Evolutionary conservation across 2,329 filamentous ascomycete species (phyloP).

Genomic region (Fusarium sp.): DNA sequence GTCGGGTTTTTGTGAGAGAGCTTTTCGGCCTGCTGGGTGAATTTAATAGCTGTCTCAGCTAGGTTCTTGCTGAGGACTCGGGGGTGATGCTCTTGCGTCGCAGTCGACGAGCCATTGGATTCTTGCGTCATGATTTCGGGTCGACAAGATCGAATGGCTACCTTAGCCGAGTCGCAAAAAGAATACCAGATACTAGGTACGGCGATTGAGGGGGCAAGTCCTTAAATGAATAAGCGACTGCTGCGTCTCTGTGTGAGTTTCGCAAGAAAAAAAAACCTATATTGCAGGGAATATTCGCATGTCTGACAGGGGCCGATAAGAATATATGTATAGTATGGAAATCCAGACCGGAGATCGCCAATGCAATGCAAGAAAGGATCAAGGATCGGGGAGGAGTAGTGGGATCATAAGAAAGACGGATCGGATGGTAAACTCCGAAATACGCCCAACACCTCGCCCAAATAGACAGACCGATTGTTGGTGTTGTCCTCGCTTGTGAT

Average conservation of each 20-base stretch:
- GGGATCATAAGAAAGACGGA: conserved; percentile 24
- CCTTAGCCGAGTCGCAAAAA: background rate
- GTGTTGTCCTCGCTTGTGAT: conserved; percentile 30
- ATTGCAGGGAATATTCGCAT: conserved; percentile 20
- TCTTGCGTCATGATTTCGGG: conserved; percentile 31
- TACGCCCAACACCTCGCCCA: conserved; percentile 28
- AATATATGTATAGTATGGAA: background rate
- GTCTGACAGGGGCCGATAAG: conserved; percentile 12
- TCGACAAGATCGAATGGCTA: background rate
- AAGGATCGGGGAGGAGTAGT: conserved; percentile 19
- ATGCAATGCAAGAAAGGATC: conserved; percentile 2
- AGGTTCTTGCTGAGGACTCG: conserved; percentile 44
- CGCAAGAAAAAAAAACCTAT: conserved; percentile 17
- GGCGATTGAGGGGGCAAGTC: background rate
- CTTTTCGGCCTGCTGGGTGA: conserved; percentile 71
- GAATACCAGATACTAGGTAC: background rate
- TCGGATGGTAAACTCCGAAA: conserved; percentile 17
- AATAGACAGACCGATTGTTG: conserved; percentile 18
- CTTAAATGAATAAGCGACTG: background rate
- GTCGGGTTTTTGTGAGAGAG: conserved; percentile 58
- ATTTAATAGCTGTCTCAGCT: conserved; percentile 64
- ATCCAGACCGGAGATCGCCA: conserved; percentile 14
- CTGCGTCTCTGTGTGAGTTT: background rate
- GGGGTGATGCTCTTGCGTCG: conserved; percentile 18
- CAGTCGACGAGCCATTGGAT: conserved; percentile 21